A percentile compares a stretch with the other conserved stretches of the same genome.
Conservation (phyloP, 768 basidiomycete genomes). For the Tulasnella sp. region DNA sequence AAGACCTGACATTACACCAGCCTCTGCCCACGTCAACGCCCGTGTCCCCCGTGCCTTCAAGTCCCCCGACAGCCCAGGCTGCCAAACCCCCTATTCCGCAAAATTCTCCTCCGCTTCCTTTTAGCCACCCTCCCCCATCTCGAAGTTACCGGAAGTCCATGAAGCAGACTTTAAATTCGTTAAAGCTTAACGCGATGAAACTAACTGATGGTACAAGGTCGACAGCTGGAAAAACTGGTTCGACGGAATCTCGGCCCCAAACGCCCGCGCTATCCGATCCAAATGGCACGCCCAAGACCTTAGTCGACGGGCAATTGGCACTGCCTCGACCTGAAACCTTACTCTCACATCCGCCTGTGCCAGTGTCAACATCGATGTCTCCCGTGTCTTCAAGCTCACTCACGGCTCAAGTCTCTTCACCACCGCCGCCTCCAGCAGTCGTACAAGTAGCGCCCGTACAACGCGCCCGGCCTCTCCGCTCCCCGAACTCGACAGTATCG, state of each 20-base stretch:
- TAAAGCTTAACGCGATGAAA: background rate
- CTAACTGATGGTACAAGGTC: background rate
- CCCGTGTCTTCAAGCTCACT: no score
- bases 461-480: background rate
- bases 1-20: no score
- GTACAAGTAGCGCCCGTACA: background rate
- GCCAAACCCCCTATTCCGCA: background rate
- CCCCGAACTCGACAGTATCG: background rate
- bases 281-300: background rate
- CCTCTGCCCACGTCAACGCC: background rate
- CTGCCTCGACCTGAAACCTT: no score
- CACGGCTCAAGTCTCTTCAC: no score
- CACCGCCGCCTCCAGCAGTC: constrained; percentile 29
- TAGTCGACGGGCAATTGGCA: no score
- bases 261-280: background rate
- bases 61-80: background rate
- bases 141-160: background rate
- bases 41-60: background rate
- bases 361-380: no score
- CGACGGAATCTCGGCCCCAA: background rate
- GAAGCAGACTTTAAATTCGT: background rate
- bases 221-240: background rate
- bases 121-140: background rate
- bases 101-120: background rate
- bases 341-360: no score